Evolutionary conservation across 176 grass and related monocot genomes (phyloP).

Genomic region (Oryza meyeriana): DNA sequence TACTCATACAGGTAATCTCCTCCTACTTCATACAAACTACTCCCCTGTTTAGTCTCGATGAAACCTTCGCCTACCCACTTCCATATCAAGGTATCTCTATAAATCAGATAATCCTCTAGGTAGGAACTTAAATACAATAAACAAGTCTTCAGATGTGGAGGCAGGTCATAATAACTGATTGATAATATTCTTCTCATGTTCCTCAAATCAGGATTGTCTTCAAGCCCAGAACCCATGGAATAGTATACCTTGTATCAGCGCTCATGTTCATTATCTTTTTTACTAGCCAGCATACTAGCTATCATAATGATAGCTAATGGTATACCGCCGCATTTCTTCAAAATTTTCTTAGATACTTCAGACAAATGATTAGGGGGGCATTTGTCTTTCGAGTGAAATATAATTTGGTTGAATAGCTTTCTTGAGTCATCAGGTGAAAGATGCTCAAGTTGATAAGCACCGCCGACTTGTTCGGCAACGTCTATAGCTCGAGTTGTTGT

Average conservation of each 20-base stretch:
- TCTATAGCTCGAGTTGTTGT: background rate
- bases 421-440: background rate
- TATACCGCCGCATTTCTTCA: slow-evolving; percentile 10
- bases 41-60: no score
- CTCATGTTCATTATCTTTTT: background rate
- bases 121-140: no score
- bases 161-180: slow-evolving; percentile 3
- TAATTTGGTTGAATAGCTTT: background rate
- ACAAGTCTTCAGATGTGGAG: background rate
- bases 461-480: background rate
- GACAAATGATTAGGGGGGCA: background rate
- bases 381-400: background rate
- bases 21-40: no score
- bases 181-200: slow-evolving; percentile 15
- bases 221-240: background rate
- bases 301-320: slow-evolving; percentile 24
- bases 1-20: no score
- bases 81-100: no score
- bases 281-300: background rate
- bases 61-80: no score
- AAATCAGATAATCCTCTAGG: no score
- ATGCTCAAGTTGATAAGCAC: background rate
- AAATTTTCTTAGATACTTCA: background rate
- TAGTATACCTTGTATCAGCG: background rate
- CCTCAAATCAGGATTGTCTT: background rate